phyloP scores from a whole-genome alignment of 169 alveolate genomes.

The Cryptosporidium ubiquitum region DNA sequence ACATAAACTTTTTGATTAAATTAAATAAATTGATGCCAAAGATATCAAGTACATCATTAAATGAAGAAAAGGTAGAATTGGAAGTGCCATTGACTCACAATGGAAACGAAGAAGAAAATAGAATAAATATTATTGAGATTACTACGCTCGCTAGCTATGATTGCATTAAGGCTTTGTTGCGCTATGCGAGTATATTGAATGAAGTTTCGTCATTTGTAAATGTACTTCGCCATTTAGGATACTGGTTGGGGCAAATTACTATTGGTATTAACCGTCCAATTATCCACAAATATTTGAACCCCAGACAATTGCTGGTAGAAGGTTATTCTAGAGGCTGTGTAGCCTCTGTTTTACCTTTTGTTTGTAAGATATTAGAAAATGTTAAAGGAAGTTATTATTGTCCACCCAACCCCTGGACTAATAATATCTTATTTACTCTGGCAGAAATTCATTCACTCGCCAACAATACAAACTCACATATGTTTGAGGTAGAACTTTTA shows the following conservation, averaged over 20 bases:
- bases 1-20: constrained; percentile 84
- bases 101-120: constrained; percentile 81
- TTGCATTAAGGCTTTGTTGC: constrained; percentile 86
- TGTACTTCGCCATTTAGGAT: constrained; percentile 88
- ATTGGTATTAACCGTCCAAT: constrained; percentile 89
- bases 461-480: constrained; percentile 83
- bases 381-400: constrained; percentile 83
- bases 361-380: constrained; percentile 85
- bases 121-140: constrained; percentile 24
- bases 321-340: constrained; percentile 84
- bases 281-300: constrained; percentile 85
- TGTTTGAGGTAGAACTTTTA: constrained; percentile 91
- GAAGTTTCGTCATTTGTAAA: constrained; percentile 88
- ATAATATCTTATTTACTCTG: constrained; percentile 84
- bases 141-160: constrained; percentile 82
- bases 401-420: constrained; percentile 95
- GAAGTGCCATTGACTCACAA: constrained; percentile 39
- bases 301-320: constrained; percentile 85
- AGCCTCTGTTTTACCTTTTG: constrained; percentile 89
- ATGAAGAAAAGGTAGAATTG: neutral
- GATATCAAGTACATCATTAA: neutral
- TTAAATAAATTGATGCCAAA: constrained; percentile 81
- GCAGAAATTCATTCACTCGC: constrained; percentile 87
- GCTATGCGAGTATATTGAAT: constrained; percentile 82
- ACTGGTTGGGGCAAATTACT: constrained; percentile 91